phyloP scores from a whole-genome alignment of 108 stramenopile species.

The Discostella stelligeroides region DNA sequence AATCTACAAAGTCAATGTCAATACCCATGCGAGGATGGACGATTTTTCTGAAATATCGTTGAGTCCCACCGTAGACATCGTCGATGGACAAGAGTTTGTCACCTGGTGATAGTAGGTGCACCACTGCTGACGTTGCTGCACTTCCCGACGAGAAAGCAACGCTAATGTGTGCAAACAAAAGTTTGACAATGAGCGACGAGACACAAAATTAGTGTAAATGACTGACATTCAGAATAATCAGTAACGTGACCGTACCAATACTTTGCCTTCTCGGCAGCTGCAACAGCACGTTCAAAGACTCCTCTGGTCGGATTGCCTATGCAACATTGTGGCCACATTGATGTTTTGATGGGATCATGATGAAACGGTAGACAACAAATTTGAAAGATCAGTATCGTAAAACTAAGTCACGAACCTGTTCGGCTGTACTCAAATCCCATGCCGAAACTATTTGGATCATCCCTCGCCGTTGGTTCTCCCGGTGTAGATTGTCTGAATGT shows the following conservation, averaged over 20 bases:
- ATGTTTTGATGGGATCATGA: too few relatives aligned
- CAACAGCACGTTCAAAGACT: constrained; percentile 83
- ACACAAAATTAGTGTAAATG: background rate
- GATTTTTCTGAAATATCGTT: constrained; percentile 68
- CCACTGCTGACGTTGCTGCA: constrained; percentile 86
- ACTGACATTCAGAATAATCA: constrained; percentile 39
- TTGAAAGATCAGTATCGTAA: constrained; percentile 3
- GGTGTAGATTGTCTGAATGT: constrained; percentile 78
- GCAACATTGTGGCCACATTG: background rate
- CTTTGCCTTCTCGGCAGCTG: constrained; percentile 66
- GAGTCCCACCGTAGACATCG: constrained; percentile 90
- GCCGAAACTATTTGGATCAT: constrained; percentile 81
- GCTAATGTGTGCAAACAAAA: constrained; percentile 9
- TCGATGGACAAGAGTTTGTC: constrained; percentile 77
- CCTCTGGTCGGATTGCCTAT: constrained; percentile 84
- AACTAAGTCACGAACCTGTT: constrained; percentile 40
- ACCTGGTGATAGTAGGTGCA: constrained; percentile 67
- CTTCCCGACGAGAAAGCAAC: constrained; percentile 87
- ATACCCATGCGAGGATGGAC: constrained; percentile 56
- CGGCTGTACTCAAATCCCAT: constrained; percentile 85
- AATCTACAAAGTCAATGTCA: constrained; percentile 56
- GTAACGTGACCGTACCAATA: constrained; percentile 50
- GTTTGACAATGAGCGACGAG: background rate
- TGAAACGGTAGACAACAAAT: too few relatives aligned
- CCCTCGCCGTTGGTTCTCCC: constrained; percentile 60